A percentile compares a stretch with the other conserved stretches of the same genome.
Conservation (phyloP, 371 early-diverging fungal genomes). For the Lichtheimia ramosa region DNA sequence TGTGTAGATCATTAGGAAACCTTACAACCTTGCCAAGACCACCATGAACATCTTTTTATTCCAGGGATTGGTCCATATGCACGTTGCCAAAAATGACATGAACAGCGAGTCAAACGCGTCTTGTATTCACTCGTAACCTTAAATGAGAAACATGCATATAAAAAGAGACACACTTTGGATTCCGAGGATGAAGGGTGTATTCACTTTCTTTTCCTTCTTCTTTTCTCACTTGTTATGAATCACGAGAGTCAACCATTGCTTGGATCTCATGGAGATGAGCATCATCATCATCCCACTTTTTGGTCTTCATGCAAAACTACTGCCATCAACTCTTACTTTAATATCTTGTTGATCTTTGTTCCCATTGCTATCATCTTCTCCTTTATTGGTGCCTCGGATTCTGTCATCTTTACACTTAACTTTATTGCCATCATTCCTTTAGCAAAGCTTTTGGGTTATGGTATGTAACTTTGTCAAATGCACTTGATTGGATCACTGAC, state of each 20-base stretch:
- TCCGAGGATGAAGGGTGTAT: neutral
- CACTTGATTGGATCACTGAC: neutral
- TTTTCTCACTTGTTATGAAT: neutral
- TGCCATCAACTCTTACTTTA: constrained; percentile 52
- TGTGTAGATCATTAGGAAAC: too few species aligned
- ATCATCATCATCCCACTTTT: constrained; percentile 22
- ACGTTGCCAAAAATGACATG: too few species aligned
- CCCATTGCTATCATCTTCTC: constrained; percentile 79
- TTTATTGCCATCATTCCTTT: constrained; percentile 89
- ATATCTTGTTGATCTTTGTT: constrained; percentile 70
- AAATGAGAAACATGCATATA: too few species aligned
- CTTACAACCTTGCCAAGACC: too few species aligned
- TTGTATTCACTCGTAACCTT: too few species aligned
- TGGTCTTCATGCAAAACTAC: constrained; percentile 35
- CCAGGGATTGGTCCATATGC: too few species aligned
- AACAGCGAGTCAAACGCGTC: too few species aligned
- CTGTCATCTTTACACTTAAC: constrained; percentile 75
- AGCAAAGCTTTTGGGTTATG: constrained; percentile 63
- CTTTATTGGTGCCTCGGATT: constrained; percentile 52
- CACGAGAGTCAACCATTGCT: constrained; percentile 15
- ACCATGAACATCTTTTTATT: too few species aligned
- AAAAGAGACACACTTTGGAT: neutral
- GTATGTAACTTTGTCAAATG: constrained; percentile 19
- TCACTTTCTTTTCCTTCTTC: neutral
- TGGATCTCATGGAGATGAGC: neutral